Evolutionary conservation across 495 filamentous ascomycete genomes (phyloP).

Genomic region (Penicillium lividum): DNA sequence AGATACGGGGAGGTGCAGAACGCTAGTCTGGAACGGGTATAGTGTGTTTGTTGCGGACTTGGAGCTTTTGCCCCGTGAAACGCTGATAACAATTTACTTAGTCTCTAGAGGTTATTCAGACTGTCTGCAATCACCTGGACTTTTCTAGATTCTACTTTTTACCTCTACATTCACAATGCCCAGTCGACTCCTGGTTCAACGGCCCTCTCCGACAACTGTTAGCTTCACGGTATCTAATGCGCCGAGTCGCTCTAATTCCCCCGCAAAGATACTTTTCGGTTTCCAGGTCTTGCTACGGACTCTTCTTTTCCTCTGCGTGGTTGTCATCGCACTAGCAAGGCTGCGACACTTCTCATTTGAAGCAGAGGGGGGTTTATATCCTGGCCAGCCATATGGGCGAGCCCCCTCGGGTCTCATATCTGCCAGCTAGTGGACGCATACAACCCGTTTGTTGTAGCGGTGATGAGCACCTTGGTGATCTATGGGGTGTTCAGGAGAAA

Average conservation of each 20-base stretch:
- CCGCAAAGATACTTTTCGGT: constrained; percentile 54
- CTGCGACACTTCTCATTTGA: constrained; percentile 30
- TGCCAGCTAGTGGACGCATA: constrained; percentile 41
- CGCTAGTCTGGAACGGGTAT: constrained; percentile 21
- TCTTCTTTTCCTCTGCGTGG: constrained; percentile 40
- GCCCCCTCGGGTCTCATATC: constrained; percentile 26
- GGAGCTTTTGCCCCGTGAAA: constrained; percentile 6
- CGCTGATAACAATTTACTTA: neutral
- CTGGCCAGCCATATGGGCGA: constrained; percentile 39
- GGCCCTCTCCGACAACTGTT: constrained; percentile 82
- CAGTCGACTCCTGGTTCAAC: constrained; percentile 61
- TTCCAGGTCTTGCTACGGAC: constrained; percentile 52
- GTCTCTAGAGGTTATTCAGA: neutral
- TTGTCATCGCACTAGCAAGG: constrained; percentile 44
- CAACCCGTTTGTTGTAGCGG: constrained; percentile 31
- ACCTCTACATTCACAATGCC: constrained; percentile 33
- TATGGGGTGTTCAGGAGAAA: constrained; percentile 51
- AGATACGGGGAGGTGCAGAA: constrained; percentile 1
- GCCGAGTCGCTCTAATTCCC: constrained; percentile 54
- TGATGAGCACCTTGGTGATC: constrained; percentile 35
- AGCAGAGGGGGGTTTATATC: constrained; percentile 25
- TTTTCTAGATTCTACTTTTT: neutral
- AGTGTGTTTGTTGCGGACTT: constrained; percentile 20
- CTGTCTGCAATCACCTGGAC: neutral
- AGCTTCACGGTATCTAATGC: constrained; percentile 83